A percentile compares a stretch with the other conserved stretches of the same genome.
Conservation (phyloP, 2,329 filamentous ascomycete genomes). For the Calonectria pauciramosa region DNA sequence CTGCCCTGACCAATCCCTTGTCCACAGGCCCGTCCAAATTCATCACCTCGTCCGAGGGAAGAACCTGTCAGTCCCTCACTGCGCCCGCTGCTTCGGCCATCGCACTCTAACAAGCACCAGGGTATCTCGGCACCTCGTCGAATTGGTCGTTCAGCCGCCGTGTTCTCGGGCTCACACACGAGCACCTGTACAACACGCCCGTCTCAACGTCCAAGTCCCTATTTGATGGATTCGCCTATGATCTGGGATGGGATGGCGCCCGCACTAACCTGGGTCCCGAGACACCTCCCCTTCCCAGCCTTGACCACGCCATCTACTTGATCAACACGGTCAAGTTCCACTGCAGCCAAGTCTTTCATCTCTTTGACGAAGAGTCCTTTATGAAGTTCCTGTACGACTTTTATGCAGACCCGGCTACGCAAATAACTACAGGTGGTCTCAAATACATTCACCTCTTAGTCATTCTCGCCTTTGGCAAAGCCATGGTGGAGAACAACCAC, state of each 20-base stretch:
- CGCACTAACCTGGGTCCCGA: constrained; percentile 44
- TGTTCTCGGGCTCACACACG: constrained; percentile 63
- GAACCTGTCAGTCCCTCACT: constrained; percentile 54
- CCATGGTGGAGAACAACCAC: constrained; percentile 58
- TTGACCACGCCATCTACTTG: constrained; percentile 66
- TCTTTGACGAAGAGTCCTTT: constrained; percentile 67
- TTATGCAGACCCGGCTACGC: constrained; percentile 40
- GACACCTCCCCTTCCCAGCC: constrained; percentile 56
- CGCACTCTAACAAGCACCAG: constrained; percentile 46
- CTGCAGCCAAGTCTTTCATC: constrained; percentile 65
- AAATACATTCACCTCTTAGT: constrained; percentile 69
- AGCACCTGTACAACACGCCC: constrained; percentile 58
- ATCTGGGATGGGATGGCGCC: constrained; percentile 64
- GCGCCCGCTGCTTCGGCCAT: fast-evolving
- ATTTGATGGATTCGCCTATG: constrained; percentile 66
- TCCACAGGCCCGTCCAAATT: constrained; percentile 57
- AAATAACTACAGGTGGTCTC: constrained; percentile 45
- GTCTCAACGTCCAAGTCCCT: constrained; percentile 59
- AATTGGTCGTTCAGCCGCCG: constrained; percentile 69
- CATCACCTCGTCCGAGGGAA: constrained; percentile 56
- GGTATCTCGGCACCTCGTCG: constrained; percentile 67
- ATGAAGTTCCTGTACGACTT: constrained; percentile 53
- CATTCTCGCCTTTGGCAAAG: constrained; percentile 68
- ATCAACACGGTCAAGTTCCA: constrained; percentile 71
- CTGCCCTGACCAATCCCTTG: constrained; percentile 58